A percentile compares a stretch with the other conserved stretches of the same genome.
phyloP scores from a whole-genome alignment of 179 eudicot genomes.

The Spergularia azorica region DNA sequence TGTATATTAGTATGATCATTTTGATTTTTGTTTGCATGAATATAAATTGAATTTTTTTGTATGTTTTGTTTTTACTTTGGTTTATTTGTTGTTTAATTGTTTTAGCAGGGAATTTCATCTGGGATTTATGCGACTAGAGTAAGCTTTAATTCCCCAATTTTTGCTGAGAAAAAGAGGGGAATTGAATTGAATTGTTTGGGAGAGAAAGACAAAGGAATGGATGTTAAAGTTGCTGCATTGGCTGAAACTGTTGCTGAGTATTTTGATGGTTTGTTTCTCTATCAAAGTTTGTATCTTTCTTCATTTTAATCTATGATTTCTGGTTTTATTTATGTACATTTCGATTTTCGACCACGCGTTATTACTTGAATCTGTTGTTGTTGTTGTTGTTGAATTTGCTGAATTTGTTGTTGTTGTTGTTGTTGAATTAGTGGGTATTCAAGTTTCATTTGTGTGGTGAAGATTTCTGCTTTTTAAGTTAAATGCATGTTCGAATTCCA shows the following conservation, averaged over 20 bases:
- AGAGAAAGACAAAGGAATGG: constrained; percentile 53
- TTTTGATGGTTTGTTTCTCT: constrained; percentile 41
- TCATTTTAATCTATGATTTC: background rate
- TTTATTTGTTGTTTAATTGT: background rate
- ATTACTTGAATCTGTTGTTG: too few species aligned
- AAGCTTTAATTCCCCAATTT: constrained; percentile 32
- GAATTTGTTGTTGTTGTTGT: background rate
- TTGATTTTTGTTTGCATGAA: background rate
- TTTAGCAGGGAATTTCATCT: constrained; percentile 37
- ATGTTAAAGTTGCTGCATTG: constrained; percentile 50
- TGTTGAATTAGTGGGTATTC: too few species aligned
- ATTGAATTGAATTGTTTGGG: constrained; percentile 53
- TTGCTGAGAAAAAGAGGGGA: constrained; percentile 22
- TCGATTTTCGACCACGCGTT: background rate
- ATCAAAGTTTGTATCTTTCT: background rate
- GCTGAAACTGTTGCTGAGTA: constrained; percentile 55
- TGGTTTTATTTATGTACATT: background rate
- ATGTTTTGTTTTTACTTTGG: background rate
- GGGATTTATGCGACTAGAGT: constrained; percentile 35
- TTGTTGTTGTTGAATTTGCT: background rate
- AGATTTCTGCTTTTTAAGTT: too few species aligned
- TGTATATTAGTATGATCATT: background rate
- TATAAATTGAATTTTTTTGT: background rate
- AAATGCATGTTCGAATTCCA: too few species aligned
- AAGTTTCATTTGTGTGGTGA: too few species aligned